Evolutionary conservation across 2,329 filamentous ascomycete species (phyloP).

Genomic region (Graphilbum fragrans): DNA sequence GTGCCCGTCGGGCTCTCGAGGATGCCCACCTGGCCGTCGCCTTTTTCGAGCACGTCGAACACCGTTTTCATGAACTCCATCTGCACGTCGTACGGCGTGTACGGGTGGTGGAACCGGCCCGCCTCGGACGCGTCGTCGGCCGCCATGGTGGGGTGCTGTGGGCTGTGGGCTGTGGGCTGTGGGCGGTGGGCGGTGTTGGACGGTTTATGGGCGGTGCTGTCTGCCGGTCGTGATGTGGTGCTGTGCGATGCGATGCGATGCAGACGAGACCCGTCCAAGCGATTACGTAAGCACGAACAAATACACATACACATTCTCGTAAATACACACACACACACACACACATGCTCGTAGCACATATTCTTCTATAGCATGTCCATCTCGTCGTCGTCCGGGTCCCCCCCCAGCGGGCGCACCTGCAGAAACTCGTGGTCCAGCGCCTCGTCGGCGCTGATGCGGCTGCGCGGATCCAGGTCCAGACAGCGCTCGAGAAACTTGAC

Average conservation of each 20-base stretch:
- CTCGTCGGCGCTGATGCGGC: conserved; percentile 62
- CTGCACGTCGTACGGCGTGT: conserved; percentile 78
- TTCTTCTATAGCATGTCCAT: conserved; percentile 33
- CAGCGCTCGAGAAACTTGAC: conserved; percentile 60
- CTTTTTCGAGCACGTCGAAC: conserved; percentile 61
- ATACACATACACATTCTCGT: no score
- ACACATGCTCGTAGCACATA: no score
- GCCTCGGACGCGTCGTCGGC: conserved; percentile 13
- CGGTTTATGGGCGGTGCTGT: no score
- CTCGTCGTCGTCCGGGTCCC: conserved; percentile 34
- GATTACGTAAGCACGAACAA: no score
- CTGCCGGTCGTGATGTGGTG: no score
- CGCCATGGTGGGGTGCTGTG: no score
- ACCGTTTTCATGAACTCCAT: conserved; percentile 75
- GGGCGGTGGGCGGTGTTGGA: no score
- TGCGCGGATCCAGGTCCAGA: conserved; percentile 64
- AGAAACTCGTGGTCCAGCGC: conserved; percentile 65
- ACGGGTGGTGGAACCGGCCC: conserved; percentile 73
- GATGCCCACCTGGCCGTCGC: conserved; percentile 67
- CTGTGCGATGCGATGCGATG: no score
- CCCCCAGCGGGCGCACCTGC: conserved; percentile 15
- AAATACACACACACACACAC: no score
- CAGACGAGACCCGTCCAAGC: no score
- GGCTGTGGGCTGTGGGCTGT: no score
- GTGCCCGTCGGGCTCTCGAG: conserved; percentile 89